Base-by-base conservation (phyloP, 176 grass and related monocot species). In the Triticum timopheevii region DNA sequence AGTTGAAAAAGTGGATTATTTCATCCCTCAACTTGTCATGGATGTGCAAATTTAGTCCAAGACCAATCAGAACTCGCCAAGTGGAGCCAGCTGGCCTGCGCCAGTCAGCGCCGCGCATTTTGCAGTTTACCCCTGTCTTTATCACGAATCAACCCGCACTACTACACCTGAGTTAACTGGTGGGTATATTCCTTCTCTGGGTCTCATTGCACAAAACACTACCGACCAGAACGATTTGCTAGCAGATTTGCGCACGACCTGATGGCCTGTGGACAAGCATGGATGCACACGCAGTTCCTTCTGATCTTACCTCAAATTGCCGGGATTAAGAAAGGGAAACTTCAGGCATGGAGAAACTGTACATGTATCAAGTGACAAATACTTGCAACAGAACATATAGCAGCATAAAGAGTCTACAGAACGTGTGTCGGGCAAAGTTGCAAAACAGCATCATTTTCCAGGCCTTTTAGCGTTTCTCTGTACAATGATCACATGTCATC, bases 401-500 rank as follows among this genome's bases (percentile, higher is more conserved):
- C 42, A 83, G 85, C 24, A 79, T 84, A 70, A 69, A 16, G 45
- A 61, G 73, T 89, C 44, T 86, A 90, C 81, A 86, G 83, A 86
- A 71, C 71, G n/a, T n/a, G 24, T 61, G 63, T 86, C 69, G 36
- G 36, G 36, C 39, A 45, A 45, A 91, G 69, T 63, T 69, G 71
- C 50, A 77, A 54, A 87, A 91, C 81, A 85, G 33, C 78, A 78
- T 85, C 70, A 90, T 78, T 85, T 85, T 82, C 52, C 71, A 72
- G 78, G 16, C 13, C 63, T 75, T 85, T 76, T 81, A 77, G 65
- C 66, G 71, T 72, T 83, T 61, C 71, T 86, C 84, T 89, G 80
- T 92, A 92, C 90, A 89, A 69, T 83, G 84, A 89, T 86, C 56
- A 80, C 83, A 89, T 86, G 75, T 72, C 83, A 75, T 86, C 90